A percentile compares a stretch with the other conserved stretches of the same genome.
Evolutionary conservation across 179 eudicot species (phyloP).

Genomic region (Kewa caespitosa): DNA sequence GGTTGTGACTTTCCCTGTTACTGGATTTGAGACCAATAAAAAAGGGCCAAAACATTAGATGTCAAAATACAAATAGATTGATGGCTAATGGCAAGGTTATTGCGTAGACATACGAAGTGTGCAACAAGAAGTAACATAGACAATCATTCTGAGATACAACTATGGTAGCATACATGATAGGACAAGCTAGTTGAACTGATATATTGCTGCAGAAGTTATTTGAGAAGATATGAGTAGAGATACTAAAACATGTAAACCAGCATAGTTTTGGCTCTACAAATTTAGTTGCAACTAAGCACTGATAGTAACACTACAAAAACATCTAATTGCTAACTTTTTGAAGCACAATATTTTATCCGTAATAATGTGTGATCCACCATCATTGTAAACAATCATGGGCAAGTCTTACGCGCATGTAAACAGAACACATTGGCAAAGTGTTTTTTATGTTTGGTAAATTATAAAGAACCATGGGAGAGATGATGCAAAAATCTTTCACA

Average conservation of each 20-base stretch:
- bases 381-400: not conserved
- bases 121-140: not conserved
- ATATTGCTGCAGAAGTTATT: not conserved
- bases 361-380: not conserved
- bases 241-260: too few relatives aligned
- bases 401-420: not conserved
- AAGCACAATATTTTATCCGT: not conserved
- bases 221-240: not conserved
- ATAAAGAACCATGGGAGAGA: not conserved
- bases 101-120: not conserved
- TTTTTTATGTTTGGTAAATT: not conserved
- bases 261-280: too few relatives aligned
- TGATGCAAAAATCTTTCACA: not conserved
- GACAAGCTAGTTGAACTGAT: not conserved
- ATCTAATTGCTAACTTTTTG: not conserved
- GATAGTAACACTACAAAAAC: too few relatives aligned
- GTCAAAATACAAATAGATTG: too few relatives aligned
- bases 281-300: too few relatives aligned
- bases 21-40: slow-evolving; percentile 28
- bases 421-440: not conserved
- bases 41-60: not conserved
- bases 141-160: not conserved
- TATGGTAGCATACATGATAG: too few relatives aligned
- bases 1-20: slow-evolving; percentile 64
- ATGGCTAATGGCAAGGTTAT: not conserved